Evolutionary conservation across 768 basidiomycete genomes (phyloP), one percentile per base, ranked within the genome.

Genomic region (Coprinopsis sp.): DNA sequence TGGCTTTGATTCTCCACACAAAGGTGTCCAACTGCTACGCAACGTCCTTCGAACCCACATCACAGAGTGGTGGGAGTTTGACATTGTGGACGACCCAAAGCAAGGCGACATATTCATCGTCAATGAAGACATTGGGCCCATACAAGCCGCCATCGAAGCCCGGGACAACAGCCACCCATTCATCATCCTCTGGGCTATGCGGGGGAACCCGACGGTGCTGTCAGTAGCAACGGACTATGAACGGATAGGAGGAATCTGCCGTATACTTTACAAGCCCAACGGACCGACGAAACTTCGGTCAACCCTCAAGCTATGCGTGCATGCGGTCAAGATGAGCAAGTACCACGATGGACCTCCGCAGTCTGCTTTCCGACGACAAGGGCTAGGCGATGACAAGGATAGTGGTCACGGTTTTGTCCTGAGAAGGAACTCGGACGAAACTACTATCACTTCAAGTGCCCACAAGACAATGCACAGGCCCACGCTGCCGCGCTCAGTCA

Each of bases 221-320:
- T 66, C 71, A 8, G 75, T 81, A 12, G 80, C 82, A 44, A 76
- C 71, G 47, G 81, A 87, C 18, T 84, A 87, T 58, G 89, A 91
- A 59, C 72, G 73, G 33, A 78, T 83, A 10, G 93, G 93, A 7
- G 92, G 92, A 22, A 87, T 90, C 64, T 91, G 88, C 63, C 83
- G 88, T n/a, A 71, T 91, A 19, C 66, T 94, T 11, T 88, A 84
- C 76, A 97, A 96, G 61, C 93, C 93, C 8, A 82, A 82, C 21
- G 91, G 92, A 2, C 93, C 93, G 3, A 77, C 79, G 34, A 79
- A 84, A 18, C 73, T 95, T 46, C 75, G 81, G 22, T 61, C 73
- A 4, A 75, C 81, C 19, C 67, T 94, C 49, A 83, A 82, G 56
- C 75, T 84, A 8, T 76, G 77, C 59, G 47, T 84, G 21, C 76